phyloP scores from a whole-genome alignment of 352 stramenopile genomes.

The Peronospora destructor region DNA sequence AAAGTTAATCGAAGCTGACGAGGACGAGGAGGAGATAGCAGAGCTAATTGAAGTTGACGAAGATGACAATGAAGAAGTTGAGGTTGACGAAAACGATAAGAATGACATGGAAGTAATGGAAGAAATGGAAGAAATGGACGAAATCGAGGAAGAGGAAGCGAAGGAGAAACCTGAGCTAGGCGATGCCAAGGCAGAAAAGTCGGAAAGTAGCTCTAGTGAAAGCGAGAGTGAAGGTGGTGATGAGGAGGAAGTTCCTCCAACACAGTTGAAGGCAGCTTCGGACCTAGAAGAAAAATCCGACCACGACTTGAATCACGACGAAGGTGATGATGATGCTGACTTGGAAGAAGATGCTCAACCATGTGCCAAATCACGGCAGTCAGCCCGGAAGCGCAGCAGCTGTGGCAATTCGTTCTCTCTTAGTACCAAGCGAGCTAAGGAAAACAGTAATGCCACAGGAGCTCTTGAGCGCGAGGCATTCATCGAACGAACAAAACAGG shows the following conservation, averaged over 20 bases:
- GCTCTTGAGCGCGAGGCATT: constrained; percentile 22
- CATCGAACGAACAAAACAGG: constrained; percentile 19
- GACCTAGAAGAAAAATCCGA: constrained; percentile 14
- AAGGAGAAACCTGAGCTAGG: constrained; percentile 4
- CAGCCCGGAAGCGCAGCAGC: constrained; percentile 11
- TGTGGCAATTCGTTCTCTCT: neutral
- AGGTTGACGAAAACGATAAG: neutral
- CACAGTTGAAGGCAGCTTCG: constrained; percentile 6
- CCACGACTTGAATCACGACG: constrained; percentile 2
- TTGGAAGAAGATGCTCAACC: constrained; percentile 7
- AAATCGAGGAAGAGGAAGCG: constrained; percentile 11
- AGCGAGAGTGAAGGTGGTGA: constrained; percentile 10
- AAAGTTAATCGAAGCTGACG: constrained; percentile 7
- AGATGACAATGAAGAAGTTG: constrained; percentile 1
- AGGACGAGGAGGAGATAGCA: neutral
- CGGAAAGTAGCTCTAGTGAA: constrained; percentile 11
- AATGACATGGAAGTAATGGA: neutral
- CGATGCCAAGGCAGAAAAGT: constrained; percentile 2
- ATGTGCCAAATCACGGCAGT: neutral
- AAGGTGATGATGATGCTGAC: neutral
- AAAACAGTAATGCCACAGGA: neutral
- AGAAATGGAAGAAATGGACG: constrained; percentile 4
- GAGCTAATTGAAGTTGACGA: constrained; percentile 9
- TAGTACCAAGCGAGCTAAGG: constrained; percentile 1
- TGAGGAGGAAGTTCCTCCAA: constrained; percentile 9